A percentile compares a stretch with the other conserved stretches of the same genome.
These are phyloP conservation scores for Alopecurus myosuroides DNA, from an alignment of 176 grass and related monocot species.

Conservation along the genomic window DNA sequence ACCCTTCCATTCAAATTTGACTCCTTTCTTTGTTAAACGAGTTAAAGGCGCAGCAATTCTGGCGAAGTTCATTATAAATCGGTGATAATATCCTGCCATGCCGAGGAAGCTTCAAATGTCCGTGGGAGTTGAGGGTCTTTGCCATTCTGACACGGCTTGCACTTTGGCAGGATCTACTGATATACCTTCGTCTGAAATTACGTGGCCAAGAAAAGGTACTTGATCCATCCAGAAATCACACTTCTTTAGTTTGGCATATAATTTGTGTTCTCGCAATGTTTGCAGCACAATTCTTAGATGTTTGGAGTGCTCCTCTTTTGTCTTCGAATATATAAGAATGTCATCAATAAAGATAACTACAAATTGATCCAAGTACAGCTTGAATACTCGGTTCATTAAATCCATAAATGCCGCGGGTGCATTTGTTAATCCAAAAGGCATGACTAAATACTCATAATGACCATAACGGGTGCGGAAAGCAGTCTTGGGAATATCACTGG, in stretches of 20 bases:
- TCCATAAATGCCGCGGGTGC: background rate
- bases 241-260: too few relatives aligned
- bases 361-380: background rate
- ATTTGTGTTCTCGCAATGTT: background rate
- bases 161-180: too few relatives aligned
- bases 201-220: too few relatives aligned
- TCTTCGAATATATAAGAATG: background rate
- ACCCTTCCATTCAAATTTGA: background rate
- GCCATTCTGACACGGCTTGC: too few relatives aligned
- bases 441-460: background rate
- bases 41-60: too few relatives aligned
- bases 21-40: too few relatives aligned
- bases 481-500: background rate
- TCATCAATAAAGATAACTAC: background rate
- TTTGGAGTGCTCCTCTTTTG: background rate
- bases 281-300: background rate
- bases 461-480: background rate
- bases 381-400: background rate
- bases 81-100: too few relatives aligned
- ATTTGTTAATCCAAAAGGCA: background rate
- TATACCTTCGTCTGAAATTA: too few relatives aligned
- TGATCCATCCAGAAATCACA: too few relatives aligned
- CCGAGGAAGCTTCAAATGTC: too few relatives aligned
- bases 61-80: too few relatives aligned
- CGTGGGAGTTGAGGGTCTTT: too few relatives aligned